Percentiles rank a stretch among this genome's conserved stretches.
phyloP scores from a whole-genome alignment of 805 yeast species.

The Priceomyces medius region DNA sequence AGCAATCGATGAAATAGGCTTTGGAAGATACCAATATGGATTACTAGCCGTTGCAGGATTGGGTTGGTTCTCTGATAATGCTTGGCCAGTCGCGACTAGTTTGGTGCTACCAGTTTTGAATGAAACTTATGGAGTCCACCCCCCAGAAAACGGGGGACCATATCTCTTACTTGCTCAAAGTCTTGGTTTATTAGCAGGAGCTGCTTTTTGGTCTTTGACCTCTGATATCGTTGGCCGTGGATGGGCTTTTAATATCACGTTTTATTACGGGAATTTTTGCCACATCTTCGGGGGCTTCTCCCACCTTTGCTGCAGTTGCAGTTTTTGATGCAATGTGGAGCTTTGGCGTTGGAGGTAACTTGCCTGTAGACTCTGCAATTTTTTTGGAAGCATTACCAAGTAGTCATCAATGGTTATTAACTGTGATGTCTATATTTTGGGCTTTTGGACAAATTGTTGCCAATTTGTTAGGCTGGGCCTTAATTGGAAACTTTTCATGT shows the following conservation, averaged over 20 bases:
- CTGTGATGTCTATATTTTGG: constrained; percentile 55
- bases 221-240: constrained; percentile 31
- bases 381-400: constrained; percentile 29
- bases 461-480: constrained; percentile 54
- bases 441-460: constrained; percentile 61
- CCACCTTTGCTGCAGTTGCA: constrained; percentile 28
- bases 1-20: constrained; percentile 38
- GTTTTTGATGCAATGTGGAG: constrained; percentile 26
- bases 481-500: constrained; percentile 51
- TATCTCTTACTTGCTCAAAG: constrained; percentile 44
- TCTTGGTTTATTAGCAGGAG: constrained; percentile 33
- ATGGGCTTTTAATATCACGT: constrained; percentile 29
- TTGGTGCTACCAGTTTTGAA: constrained; percentile 29
- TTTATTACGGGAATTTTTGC: constrained; percentile 28
- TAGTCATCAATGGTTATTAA: constrained; percentile 24
- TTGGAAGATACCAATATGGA: constrained; percentile 47
- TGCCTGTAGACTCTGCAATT: constrained; percentile 31
- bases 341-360: constrained; percentile 32
- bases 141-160: no score
- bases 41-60: constrained; percentile 54
- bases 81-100: constrained; percentile 40
- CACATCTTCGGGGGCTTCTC: constrained; percentile 27
- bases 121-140: constrained; percentile 37
- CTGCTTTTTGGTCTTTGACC: constrained; percentile 28
- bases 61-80: constrained; percentile 53